phyloP scores from a whole-genome alignment of 306 rosid species.

The Rosa multiflora region DNA sequence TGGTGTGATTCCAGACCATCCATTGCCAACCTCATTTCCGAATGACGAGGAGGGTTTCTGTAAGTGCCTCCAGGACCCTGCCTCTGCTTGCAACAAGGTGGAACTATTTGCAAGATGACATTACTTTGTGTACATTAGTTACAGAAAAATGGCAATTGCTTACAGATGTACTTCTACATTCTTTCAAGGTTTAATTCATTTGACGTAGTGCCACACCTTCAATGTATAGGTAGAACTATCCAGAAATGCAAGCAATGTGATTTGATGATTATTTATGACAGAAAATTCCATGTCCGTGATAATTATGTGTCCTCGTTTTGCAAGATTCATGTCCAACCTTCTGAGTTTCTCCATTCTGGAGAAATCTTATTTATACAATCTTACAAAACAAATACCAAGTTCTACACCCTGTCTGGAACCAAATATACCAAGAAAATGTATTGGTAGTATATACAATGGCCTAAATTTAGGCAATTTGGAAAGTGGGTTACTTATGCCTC shows the following conservation, averaged over 20 bases:
- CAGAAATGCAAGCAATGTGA: background rate
- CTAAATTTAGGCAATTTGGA: background rate
- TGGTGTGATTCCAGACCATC: constrained; percentile 92
- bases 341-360: background rate
- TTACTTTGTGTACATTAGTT: background rate
- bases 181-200: constrained; percentile 6
- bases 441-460: background rate
- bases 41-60: constrained; percentile 84
- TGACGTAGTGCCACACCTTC: background rate
- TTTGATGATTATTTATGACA: background rate
- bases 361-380: background rate
- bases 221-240: background rate
- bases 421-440: background rate
- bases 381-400: background rate
- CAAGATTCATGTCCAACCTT: background rate
- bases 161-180: constrained; percentile 1
- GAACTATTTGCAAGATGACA: constrained; percentile 71
- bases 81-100: constrained; percentile 71
- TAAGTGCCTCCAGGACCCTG: constrained; percentile 80
- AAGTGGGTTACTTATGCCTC: constrained; percentile 4
- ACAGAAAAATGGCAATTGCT: constrained; percentile 19
- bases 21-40: constrained; percentile 79
- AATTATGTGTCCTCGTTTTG: background rate
- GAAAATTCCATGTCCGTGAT: background rate
- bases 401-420: constrained; percentile 1